A percentile compares a stretch with the other conserved stretches of the same genome.
Evolutionary conservation across 2,329 filamentous ascomycete genomes (phyloP).

Genomic region (Pseudogymnoascus sp.): DNA sequence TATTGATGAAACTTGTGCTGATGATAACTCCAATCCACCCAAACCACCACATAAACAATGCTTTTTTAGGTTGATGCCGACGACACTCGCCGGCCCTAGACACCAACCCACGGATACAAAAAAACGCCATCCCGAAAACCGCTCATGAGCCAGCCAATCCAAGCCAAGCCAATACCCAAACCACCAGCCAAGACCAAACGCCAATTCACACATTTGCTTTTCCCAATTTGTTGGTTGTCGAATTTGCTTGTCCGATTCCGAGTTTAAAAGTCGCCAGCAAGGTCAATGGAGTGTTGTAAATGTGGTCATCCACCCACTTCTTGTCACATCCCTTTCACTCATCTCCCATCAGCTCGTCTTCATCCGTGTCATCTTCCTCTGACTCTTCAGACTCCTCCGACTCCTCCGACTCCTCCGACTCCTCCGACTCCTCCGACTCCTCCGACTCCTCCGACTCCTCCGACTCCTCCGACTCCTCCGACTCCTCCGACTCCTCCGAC

Average conservation of each 20-base stretch:
- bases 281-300: neutral
- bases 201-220: neutral
- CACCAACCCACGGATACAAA: slow-evolving; percentile 1
- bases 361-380: neutral
- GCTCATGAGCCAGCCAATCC: neutral
- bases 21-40: neutral
- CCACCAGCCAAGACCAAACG: neutral
- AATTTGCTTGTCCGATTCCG: neutral
- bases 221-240: neutral
- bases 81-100: neutral
- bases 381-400: neutral
- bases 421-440: neutral
- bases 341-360: too few species aligned
- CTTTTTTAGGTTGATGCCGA: neutral
- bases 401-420: neutral
- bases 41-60: neutral
- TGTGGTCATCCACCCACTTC: neutral
- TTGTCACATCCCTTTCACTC: neutral
- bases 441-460: neutral
- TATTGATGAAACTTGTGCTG: neutral
- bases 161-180: neutral
- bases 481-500: neutral
- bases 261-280: neutral
- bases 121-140: neutral
- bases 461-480: neutral